Conservation (phyloP, 805 yeast species). For the Torulaspora quercuum region DNA sequence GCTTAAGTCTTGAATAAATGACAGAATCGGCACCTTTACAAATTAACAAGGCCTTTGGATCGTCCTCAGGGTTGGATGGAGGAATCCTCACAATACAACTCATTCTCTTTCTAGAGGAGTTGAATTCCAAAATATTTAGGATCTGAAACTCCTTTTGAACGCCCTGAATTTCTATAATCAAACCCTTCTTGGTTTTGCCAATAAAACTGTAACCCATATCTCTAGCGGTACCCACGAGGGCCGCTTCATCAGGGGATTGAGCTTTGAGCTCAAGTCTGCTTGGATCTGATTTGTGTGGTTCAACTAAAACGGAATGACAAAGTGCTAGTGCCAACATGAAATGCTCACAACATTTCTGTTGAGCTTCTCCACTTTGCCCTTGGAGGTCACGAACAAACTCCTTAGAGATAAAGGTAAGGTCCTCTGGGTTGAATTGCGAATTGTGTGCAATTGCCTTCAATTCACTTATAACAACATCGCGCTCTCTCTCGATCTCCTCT, state of each 20-base stretch:
- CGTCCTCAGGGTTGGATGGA: conserved; percentile 41
- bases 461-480: conserved; percentile 52
- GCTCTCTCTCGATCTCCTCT: conserved; percentile 54
- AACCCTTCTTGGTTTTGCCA: conserved; percentile 64
- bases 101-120: conserved; percentile 85
- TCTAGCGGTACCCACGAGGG: conserved; percentile 77
- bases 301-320: conserved; percentile 76
- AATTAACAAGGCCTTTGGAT: conserved; percentile 59
- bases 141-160: conserved; percentile 66
- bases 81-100: conserved; percentile 75
- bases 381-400: conserved; percentile 60
- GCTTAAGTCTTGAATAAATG: conserved; percentile 61
- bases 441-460: conserved; percentile 41
- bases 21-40: conserved; percentile 87
- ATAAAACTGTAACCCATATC: conserved; percentile 68
- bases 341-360: conserved; percentile 60
- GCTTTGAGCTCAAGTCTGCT: conserved; percentile 59
- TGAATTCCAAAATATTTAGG: conserved; percentile 69
- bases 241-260: conserved; percentile 86
- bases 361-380: conserved; percentile 45
- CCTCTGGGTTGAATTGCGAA: conserved; percentile 49
- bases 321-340: conserved; percentile 73
- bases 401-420: conserved; percentile 65
- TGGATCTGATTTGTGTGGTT: conserved; percentile 59
- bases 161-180: conserved; percentile 67